These are phyloP conservation scores for Scheffersomyces amazonensis DNA, from an alignment of 805 yeast genomes.

Conservation along the genomic window DNA sequence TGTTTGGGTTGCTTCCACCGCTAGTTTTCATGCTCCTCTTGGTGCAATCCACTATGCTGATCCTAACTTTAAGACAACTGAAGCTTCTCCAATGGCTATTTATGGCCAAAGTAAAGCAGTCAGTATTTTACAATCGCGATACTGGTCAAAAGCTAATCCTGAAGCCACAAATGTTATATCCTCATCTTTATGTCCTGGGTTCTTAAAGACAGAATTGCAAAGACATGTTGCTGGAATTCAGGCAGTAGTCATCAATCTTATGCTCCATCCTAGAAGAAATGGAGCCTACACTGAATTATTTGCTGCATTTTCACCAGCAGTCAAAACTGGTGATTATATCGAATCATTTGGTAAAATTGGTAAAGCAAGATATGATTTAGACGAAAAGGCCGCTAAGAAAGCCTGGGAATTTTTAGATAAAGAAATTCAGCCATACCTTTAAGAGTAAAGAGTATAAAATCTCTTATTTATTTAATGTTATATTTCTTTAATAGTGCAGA, in stretches of 20 bases:
- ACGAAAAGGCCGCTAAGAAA: constrained; percentile 1
- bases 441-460: neutral
- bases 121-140: constrained; percentile 29
- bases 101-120: constrained; percentile 47
- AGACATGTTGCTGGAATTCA: constrained; percentile 12
- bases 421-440: constrained; percentile 3
- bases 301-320: constrained; percentile 38
- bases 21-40: constrained; percentile 24
- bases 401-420: constrained; percentile 3
- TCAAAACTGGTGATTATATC: constrained; percentile 33
- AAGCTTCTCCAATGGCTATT: constrained; percentile 8
- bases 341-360: constrained; percentile 29
- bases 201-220: constrained; percentile 29
- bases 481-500: too few species aligned
- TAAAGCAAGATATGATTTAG: constrained; percentile 1
- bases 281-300: constrained; percentile 45
- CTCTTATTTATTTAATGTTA: too few species aligned
- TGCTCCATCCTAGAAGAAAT: constrained; percentile 18
- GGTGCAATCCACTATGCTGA: constrained; percentile 34
- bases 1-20: constrained; percentile 45
- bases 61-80: constrained; percentile 19
- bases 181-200: constrained; percentile 41
- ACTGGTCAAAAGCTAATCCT: constrained; percentile 28
- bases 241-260: constrained; percentile 4
- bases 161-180: constrained; percentile 24